phyloP scores from a whole-genome alignment of 108 stramenopile genomes.

The Cyclotella cryptica region DNA sequence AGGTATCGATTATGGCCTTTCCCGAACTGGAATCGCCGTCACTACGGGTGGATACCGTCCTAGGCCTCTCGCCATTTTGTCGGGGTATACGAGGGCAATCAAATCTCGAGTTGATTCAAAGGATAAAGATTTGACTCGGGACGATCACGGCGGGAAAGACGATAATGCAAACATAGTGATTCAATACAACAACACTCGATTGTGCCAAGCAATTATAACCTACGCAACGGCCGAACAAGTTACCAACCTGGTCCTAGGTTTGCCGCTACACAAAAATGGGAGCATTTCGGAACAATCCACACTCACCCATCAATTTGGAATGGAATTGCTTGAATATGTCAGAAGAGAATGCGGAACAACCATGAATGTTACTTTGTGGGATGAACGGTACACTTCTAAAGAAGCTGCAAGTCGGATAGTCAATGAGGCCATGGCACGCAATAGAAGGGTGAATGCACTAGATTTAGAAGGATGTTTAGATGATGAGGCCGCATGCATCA shows the following conservation, averaged over 20 bases:
- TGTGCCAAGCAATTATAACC: conserved; percentile 53
- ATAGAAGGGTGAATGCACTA: conserved; percentile 16
- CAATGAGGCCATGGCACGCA: conserved; percentile 44
- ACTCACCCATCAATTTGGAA: conserved; percentile 74
- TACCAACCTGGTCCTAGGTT: conserved; percentile 70
- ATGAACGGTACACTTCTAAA: conserved; percentile 87
- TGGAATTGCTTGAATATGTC: conserved; percentile 25
- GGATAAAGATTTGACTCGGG: not conserved
- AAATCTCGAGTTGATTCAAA: not conserved
- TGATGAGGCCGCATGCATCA: conserved; percentile 84
- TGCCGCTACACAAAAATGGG: conserved; percentile 86
- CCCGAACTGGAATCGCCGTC: conserved; percentile 79
- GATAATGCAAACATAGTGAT: not conserved
- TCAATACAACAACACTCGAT: conserved; percentile 50
- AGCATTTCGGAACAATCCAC: conserved; percentile 75
- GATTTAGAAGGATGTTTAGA: conserved; percentile 66
- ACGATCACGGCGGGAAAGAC: not conserved
- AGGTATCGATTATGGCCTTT: conserved; percentile 85
- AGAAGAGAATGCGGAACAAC: conserved; percentile 28
- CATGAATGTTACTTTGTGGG: conserved; percentile 69
- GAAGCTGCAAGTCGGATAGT: conserved; percentile 72
- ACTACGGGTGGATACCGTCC: conserved; percentile 75
- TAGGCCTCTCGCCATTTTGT: conserved; percentile 68
- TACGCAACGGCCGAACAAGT: conserved; percentile 60
- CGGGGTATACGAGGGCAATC: conserved; percentile 16